A percentile compares a stretch with the other conserved stretches of the same genome.
Conservation (phyloP, 2,329 filamentous ascomycete genomes). For the Fusarium sp. region DNA sequence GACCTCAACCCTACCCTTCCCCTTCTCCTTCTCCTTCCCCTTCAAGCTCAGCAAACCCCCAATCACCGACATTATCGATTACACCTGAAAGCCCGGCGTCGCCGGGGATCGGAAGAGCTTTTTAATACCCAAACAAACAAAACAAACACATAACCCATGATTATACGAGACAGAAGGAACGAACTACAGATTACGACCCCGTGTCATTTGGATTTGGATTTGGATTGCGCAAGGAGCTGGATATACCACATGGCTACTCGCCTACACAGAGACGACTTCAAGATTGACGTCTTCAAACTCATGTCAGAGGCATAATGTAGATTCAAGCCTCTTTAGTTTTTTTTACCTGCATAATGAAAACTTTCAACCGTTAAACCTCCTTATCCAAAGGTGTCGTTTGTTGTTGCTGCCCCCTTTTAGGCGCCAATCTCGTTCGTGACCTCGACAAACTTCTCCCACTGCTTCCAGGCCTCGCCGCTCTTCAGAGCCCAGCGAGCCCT, state of each 20-base stretch:
- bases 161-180: neutral
- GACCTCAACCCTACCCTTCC: constrained; percentile 28
- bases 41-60: constrained; percentile 32
- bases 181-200: constrained; percentile 7
- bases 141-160: constrained; percentile 1
- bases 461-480: constrained; percentile 86
- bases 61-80: constrained; percentile 26
- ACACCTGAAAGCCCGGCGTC: constrained; percentile 19
- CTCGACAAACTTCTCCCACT: constrained; percentile 87
- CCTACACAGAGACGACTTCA: neutral
- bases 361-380: neutral
- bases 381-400: neutral
- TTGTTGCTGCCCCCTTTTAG: constrained; percentile 9
- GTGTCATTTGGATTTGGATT: neutral
- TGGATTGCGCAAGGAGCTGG: constrained; percentile 14
- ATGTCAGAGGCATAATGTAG: constrained; percentile 4
- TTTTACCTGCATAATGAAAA: constrained; percentile 2
- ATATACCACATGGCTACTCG: constrained; percentile 23
- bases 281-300: neutral
- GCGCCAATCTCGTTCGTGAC: constrained; percentile 72
- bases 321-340: constrained; percentile 6
- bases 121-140: constrained; percentile 7
- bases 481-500: constrained; percentile 88
- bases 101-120: constrained; percentile 26
- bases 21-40: constrained; percentile 34